Conservation (phyloP, 2,329 filamentous ascomycete species). For the Sporothrix pseudoabietina region DNA sequence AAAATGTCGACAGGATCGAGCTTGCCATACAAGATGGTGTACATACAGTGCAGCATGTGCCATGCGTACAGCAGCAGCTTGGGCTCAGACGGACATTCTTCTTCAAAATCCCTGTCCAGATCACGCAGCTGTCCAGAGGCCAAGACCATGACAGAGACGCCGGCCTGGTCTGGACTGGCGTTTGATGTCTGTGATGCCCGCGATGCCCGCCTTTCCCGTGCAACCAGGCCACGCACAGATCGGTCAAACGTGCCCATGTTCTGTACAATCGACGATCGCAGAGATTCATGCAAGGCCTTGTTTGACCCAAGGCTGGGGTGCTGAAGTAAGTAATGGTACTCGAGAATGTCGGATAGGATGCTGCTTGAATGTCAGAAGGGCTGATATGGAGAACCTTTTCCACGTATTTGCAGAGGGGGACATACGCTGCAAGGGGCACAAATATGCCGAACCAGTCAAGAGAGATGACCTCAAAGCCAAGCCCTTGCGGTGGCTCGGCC, state of each 20-base stretch:
- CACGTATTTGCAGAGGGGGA: too few species aligned
- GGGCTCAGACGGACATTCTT: background rate
- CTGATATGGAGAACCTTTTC: background rate
- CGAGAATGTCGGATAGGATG: slow-evolving; percentile 11
- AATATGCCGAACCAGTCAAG: slow-evolving; percentile 16
- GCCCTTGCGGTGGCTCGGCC: background rate
- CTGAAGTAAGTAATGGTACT: slow-evolving; percentile 8
- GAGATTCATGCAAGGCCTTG: background rate
- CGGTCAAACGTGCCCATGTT: slow-evolving; percentile 15
- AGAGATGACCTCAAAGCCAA: background rate
- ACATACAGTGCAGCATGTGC: slow-evolving; percentile 23
- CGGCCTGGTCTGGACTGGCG: background rate
- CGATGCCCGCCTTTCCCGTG: background rate
- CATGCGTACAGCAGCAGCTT: slow-evolving; percentile 18
- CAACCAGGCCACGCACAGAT: background rate
- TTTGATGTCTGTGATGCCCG: background rate
- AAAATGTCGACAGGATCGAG: slow-evolving; percentile 14
- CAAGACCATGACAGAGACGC: slow-evolving; percentile 7
- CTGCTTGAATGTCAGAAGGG: background rate
- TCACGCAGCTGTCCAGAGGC: background rate
- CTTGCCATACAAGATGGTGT: slow-evolving; percentile 16
- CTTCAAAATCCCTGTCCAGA: background rate
- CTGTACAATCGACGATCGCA: background rate
- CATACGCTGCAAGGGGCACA: slow-evolving; percentile 7
- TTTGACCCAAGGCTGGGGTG: background rate